Conservation (phyloP, 768 basidiomycete genomes). For the Naganishia antarctica region DNA sequence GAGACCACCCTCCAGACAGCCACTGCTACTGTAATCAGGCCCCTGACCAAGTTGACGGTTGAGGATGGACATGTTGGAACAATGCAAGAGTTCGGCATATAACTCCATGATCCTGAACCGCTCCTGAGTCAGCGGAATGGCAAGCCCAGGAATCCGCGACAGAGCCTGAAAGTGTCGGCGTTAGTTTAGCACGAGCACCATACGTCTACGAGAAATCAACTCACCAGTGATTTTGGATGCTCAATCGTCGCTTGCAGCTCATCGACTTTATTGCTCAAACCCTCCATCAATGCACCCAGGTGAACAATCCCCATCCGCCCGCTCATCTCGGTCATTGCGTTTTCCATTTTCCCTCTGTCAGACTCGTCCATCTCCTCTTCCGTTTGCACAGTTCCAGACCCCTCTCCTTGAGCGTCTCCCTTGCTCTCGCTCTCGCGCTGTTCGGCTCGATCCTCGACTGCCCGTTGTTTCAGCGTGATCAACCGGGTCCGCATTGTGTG, state of each 20-base stretch:
- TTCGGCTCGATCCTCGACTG: slow-evolving; percentile 47
- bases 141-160: slow-evolving; percentile 52
- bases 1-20: slow-evolving; percentile 81
- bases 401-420: slow-evolving; percentile 60
- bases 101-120: slow-evolving; percentile 94
- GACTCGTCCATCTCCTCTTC: slow-evolving; percentile 33
- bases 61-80: slow-evolving; percentile 94
- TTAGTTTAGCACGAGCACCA: neutral
- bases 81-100: slow-evolving; percentile 92
- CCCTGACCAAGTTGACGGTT: slow-evolving; percentile 70
- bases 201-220: slow-evolving; percentile 41
- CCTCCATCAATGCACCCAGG: slow-evolving; percentile 71
- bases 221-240: slow-evolving; percentile 71
- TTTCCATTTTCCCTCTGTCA: slow-evolving; percentile 40
- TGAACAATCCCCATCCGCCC: slow-evolving; percentile 62
- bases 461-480: slow-evolving; percentile 70
- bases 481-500: slow-evolving; percentile 86
- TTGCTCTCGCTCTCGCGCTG: slow-evolving; percentile 55
- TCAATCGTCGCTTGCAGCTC: slow-evolving; percentile 66
- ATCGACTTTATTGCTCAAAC: slow-evolving; percentile 64
- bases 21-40: slow-evolving; percentile 71
- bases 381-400: slow-evolving; percentile 65
- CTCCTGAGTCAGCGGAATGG: slow-evolving; percentile 83
- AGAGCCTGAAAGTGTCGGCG: slow-evolving; percentile 29
- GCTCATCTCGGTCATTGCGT: slow-evolving; percentile 40